phyloP scores from a whole-genome alignment of 2,329 filamentous ascomycete genomes.

The Ophiostoma ulmi region DNA sequence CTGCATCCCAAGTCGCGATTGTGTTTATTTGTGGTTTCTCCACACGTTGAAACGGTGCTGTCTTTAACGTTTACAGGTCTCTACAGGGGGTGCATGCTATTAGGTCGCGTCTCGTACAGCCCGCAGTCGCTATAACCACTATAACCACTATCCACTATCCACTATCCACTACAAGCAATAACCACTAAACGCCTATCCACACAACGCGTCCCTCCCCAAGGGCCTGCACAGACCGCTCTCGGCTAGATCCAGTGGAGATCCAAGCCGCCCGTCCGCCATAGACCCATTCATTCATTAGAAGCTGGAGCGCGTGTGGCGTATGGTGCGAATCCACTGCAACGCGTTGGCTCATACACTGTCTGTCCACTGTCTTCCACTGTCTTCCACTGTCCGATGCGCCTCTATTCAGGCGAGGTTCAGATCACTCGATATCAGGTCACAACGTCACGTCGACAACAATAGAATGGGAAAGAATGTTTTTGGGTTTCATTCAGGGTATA shows the following conservation, averaged over 20 bases:
- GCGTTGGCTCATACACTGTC: background rate
- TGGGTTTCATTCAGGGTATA: conserved; percentile 2
- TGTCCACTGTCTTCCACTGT: too few relatives aligned
- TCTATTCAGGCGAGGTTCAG: background rate
- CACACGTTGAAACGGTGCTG: conserved; percentile 1
- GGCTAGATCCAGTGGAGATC: conserved; percentile 11
- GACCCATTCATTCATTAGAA: conserved; percentile 13
- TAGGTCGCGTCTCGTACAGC: background rate
- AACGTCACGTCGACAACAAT: background rate
- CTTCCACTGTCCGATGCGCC: background rate
- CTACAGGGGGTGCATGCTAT: background rate
- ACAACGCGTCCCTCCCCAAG: conserved; percentile 8
- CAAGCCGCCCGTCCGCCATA: background rate
- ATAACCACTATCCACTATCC: background rate
- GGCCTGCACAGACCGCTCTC: conserved; percentile 7
- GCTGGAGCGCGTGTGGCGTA: conserved; percentile 2
- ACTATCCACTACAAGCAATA: background rate
- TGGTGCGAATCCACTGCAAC: conserved; percentile 8
- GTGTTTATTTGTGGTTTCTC: background rate
- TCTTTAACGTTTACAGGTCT: background rate
- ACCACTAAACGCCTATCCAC: background rate
- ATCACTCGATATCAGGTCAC: background rate
- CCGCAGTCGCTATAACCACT: background rate
- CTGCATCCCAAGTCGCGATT: background rate
- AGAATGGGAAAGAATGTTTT: background rate